Conservation (phyloP, 306 rosid genomes). For the Lathyrus tuberosus region DNA sequence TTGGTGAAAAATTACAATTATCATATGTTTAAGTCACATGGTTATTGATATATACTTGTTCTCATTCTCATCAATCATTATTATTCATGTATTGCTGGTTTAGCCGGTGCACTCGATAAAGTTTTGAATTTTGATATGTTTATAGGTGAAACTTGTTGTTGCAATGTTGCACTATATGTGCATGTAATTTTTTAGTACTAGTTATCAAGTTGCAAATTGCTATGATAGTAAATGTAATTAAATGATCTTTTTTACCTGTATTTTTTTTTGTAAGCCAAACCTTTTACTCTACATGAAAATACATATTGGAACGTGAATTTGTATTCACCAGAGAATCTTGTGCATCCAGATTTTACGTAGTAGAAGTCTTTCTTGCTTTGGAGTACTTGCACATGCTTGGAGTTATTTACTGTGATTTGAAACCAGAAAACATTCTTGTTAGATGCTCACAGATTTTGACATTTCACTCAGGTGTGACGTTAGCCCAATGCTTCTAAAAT, state of each 20-base stretch:
- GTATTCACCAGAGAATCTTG: constrained; percentile 33
- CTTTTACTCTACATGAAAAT: background rate
- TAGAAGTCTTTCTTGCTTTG: constrained; percentile 85
- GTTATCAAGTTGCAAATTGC: constrained; percentile 8
- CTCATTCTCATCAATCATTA: constrained; percentile 26
- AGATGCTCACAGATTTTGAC: constrained; percentile 86
- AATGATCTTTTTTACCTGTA: background rate
- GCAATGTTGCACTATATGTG: background rate
- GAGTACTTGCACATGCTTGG: constrained; percentile 96
- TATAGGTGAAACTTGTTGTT: background rate
- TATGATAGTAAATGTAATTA: background rate
- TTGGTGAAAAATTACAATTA: no score
- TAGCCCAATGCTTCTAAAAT: constrained; percentile 63
- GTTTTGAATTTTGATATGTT: constrained; percentile 22
- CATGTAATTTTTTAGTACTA: constrained; percentile 11
- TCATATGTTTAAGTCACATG: constrained; percentile 13
- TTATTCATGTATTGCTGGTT: constrained; percentile 22
- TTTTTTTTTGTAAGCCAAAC: constrained; percentile 1
- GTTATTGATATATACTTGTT: constrained; percentile 21
- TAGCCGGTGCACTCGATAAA: constrained; percentile 4
- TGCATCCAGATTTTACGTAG: constrained; percentile 68
- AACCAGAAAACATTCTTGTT: constrained; percentile 86
- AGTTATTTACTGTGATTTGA: constrained; percentile 80
- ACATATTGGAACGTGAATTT: constrained; percentile 12
- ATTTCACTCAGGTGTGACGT: constrained; percentile 78